These are phyloP conservation scores for Abortiporus biennis DNA, from an alignment of 1,284 basidiomycete species.

Conservation along the genomic window DNA sequence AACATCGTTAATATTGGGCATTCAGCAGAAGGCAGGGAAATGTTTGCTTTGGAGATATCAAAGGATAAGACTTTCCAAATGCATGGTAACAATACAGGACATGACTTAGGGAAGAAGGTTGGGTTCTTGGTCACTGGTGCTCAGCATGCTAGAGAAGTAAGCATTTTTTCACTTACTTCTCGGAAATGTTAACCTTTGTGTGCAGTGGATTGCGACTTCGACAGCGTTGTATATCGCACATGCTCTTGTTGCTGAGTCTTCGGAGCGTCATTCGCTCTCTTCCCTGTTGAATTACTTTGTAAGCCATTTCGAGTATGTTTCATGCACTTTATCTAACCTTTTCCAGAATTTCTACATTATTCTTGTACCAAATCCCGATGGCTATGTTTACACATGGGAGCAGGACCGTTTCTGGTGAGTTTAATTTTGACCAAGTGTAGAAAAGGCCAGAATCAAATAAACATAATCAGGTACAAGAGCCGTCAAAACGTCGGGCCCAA, in stretches of 20 bases:
- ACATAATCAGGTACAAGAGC: slow-evolving; percentile 63
- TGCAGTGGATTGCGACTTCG: slow-evolving; percentile 76
- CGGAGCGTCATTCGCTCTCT: slow-evolving; percentile 40
- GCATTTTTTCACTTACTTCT: background rate
- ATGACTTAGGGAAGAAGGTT: slow-evolving; percentile 27
- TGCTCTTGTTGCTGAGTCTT: slow-evolving; percentile 48
- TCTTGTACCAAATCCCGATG: slow-evolving; percentile 80
- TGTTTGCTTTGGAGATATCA: slow-evolving; percentile 44
- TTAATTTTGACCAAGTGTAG: background rate
- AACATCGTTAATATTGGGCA: slow-evolving; percentile 41
- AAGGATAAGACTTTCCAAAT: slow-evolving; percentile 21
- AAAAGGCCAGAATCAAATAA: background rate
- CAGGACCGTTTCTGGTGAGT: slow-evolving; percentile 65
- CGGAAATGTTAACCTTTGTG: background rate
- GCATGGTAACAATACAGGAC: slow-evolving; percentile 6
- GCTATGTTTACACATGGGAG: slow-evolving; percentile 59
- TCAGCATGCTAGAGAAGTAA: slow-evolving; percentile 78
- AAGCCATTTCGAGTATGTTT: slow-evolving; percentile 10
- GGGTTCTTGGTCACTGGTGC: slow-evolving; percentile 71
- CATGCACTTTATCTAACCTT: background rate
- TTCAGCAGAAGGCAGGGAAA: slow-evolving; percentile 48
- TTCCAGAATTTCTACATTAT: slow-evolving; percentile 68
- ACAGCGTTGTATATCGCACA: slow-evolving; percentile 73
- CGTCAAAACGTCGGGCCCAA: slow-evolving; percentile 49
- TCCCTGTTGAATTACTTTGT: slow-evolving; percentile 54